phyloP scores from a whole-genome alignment of 768 basidiomycete species.

The Rhodosporidiobolus sp. region DNA sequence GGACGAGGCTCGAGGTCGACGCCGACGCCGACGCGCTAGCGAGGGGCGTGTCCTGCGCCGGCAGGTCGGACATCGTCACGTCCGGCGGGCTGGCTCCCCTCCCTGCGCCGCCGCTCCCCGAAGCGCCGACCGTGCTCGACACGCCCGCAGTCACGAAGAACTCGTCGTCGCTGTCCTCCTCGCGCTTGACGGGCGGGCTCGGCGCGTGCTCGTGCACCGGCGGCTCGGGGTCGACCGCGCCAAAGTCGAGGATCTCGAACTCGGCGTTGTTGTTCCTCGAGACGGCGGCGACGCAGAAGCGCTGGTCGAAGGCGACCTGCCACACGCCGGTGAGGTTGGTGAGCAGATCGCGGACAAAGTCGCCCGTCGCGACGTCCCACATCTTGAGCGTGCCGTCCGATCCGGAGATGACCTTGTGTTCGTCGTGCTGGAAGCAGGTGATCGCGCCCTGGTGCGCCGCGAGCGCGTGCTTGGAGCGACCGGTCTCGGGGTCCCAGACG shows the following conservation, averaged over 20 bases:
- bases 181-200: slow-evolving; percentile 1
- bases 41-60: not conserved
- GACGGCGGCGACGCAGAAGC: slow-evolving; percentile 85
- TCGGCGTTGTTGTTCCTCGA: slow-evolving; percentile 49
- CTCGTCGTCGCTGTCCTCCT: not conserved
- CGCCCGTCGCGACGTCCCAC: slow-evolving; percentile 91
- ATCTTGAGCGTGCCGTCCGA: slow-evolving; percentile 95
- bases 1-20: not conserved
- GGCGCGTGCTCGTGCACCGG: not conserved
- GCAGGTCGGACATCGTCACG: not conserved
- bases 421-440: slow-evolving; percentile 92
- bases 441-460: slow-evolving; percentile 95
- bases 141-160: too few species aligned
- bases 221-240: slow-evolving; percentile 17
- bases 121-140: not conserved
- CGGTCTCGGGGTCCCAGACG: slow-evolving; percentile 86
- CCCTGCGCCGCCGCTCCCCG: not conserved
- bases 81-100: too few species aligned
- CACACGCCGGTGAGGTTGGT: slow-evolving; percentile 92
- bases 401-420: slow-evolving; percentile 92
- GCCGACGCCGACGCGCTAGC: not conserved
- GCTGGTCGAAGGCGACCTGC: slow-evolving; percentile 93
- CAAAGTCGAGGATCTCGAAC: slow-evolving; percentile 50
- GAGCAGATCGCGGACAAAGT: slow-evolving; percentile 78
- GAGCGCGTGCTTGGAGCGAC: slow-evolving; percentile 73